Conservation (phyloP, 306 rosid genomes). For the Cucumis hystrix region DNA sequence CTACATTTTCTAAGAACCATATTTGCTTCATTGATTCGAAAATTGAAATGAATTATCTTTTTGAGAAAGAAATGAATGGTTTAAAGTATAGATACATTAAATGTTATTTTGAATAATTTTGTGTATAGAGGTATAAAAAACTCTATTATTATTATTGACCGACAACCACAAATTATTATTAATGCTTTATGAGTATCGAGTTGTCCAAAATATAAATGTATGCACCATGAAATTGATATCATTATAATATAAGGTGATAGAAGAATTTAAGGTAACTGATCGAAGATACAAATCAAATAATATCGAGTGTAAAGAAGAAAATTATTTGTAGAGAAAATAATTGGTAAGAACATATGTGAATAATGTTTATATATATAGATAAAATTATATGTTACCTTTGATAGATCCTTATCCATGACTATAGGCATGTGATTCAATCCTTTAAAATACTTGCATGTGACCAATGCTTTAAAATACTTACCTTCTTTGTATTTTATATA, state of each 20-base stretch:
- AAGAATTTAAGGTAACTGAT: neutral
- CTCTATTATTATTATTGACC: neutral
- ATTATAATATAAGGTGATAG: neutral
- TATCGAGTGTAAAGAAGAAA: too few species aligned
- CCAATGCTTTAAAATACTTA: neutral
- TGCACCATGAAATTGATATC: neutral
- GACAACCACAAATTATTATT: neutral
- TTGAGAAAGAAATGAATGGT: too few species aligned
- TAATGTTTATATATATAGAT: neutral
- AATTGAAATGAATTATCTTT: too few species aligned
- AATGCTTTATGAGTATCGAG: neutral
- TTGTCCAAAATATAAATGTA: neutral
- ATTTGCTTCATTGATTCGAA: too few species aligned
- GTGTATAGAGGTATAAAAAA: too few species aligned
- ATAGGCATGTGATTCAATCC: neutral
- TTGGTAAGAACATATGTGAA: neutral
- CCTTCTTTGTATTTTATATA: neutral
- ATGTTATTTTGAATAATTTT: neutral
- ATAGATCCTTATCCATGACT: neutral
- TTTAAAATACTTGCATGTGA: neutral
- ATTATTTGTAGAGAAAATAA: neutral
- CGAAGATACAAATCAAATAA: too few species aligned
- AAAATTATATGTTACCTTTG: neutral
- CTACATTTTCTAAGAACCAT: neutral
- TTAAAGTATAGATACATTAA: neutral